phyloP scores from a whole-genome alignment of 2,329 filamentous ascomycete species.

The Xylaria sp. region DNA sequence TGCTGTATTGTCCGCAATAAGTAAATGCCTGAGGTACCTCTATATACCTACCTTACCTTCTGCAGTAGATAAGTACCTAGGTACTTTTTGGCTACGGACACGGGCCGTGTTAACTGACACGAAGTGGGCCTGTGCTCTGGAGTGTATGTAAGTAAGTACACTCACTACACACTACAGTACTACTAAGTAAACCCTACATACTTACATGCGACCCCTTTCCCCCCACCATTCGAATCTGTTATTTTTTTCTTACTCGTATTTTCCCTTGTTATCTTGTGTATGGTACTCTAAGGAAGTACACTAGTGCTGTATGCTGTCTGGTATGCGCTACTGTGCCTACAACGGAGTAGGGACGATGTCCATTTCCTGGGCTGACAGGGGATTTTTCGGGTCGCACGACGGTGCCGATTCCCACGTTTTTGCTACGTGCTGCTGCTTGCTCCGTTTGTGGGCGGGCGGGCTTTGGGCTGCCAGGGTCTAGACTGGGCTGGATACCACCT shows the following conservation, averaged over 20 bases:
- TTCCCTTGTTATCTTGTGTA: background rate
- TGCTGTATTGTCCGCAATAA: too few species aligned
- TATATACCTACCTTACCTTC: too few species aligned
- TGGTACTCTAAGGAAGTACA: background rate
- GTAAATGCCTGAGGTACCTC: too few species aligned
- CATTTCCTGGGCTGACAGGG: conserved; percentile 16
- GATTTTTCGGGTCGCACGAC: conserved; percentile 18
- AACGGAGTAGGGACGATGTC: background rate
- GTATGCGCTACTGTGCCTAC: too few species aligned
- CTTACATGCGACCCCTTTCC: background rate
- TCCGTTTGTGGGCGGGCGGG: conserved; percentile 11
- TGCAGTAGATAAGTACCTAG: too few species aligned
- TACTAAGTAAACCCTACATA: background rate
- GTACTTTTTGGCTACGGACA: background rate
- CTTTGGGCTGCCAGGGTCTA: conserved; percentile 1
- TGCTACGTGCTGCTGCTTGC: background rate
- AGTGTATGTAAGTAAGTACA: too few species aligned
- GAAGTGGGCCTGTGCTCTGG: conserved; percentile 2
- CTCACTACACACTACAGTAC: too few species aligned
- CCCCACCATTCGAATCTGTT: background rate
- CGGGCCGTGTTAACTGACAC: background rate
- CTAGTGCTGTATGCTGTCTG: too few species aligned
- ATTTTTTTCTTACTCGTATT: background rate
- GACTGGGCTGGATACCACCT: conserved; percentile 2
- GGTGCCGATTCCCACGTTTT: conserved; percentile 27